A percentile compares a stretch with the other conserved stretches of the same genome.
Conservation (phyloP, 331 rosid species). For the Acacia pycnantha region DNA sequence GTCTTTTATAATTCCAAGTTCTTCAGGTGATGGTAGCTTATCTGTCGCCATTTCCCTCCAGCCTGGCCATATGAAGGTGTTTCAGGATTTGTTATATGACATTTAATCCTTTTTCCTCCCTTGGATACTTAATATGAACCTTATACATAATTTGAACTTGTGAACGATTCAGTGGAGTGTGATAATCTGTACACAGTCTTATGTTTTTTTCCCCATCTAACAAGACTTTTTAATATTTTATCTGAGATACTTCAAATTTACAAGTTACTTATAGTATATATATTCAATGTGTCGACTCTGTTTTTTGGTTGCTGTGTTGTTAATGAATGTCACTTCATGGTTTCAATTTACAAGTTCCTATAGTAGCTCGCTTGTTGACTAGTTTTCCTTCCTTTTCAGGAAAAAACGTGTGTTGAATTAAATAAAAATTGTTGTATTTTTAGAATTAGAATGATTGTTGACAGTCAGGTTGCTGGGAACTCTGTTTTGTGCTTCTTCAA, state of each 20-base stretch:
- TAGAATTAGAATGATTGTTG: not conserved
- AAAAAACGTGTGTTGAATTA: not conserved
- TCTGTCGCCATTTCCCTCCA: constrained; percentile 59
- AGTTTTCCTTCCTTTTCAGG: not conserved
- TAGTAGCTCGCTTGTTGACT: not conserved
- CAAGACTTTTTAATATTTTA: not conserved
- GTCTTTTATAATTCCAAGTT: constrained; percentile 50
- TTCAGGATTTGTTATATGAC: constrained; percentile 2
- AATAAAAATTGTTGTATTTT: not conserved
- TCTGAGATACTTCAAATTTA: not conserved
- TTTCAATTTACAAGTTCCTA: not conserved
- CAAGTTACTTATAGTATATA: not conserved
- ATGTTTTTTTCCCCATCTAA: not conserved
- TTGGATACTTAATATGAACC: not conserved
- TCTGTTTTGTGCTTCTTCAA: not conserved
- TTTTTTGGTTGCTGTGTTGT: not conserved
- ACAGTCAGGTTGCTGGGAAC: not conserved
- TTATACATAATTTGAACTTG: not conserved
- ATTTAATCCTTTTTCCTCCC: not conserved
- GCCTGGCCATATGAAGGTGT: constrained; percentile 55
- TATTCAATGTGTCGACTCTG: not conserved
- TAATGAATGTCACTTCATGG: not conserved
- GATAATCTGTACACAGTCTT: not conserved
- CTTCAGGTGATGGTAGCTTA: constrained; percentile 48
- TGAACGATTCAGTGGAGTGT: not conserved